These are phyloP conservation scores for Mortierella sp. DNA, from an alignment of 371 early-diverging fungal species.

Conservation along the genomic window DNA sequence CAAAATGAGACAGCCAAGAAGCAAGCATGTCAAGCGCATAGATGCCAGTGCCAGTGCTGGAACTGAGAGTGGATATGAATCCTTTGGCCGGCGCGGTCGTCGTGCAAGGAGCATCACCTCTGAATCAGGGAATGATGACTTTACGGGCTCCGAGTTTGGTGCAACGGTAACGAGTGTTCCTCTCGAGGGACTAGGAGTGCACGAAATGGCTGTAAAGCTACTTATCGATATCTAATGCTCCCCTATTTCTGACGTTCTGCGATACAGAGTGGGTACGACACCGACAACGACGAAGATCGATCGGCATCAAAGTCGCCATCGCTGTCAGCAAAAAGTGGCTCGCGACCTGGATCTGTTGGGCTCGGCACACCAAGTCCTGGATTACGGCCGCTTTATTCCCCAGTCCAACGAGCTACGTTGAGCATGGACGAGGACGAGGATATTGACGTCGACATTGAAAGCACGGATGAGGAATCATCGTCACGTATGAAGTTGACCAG, in stretches of 20 bases:
- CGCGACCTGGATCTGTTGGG: conserved; percentile 26
- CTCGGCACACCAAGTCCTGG: conserved; percentile 44
- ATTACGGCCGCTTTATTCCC: conserved; percentile 21
- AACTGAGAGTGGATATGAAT: conserved; percentile 14
- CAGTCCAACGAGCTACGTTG: conserved; percentile 12
- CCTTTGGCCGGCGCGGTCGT: conserved; percentile 10
- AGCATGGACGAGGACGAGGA: conserved; percentile 58
- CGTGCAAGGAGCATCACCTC: conserved; percentile 45
- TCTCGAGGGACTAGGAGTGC: no score
- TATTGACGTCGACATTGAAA: conserved; percentile 58
- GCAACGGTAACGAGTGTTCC: no score
- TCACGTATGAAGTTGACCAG: conserved; percentile 13
- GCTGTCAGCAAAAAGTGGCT: conserved; percentile 30
- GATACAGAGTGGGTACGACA: conserved; percentile 54
- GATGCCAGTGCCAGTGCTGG: conserved; percentile 33
- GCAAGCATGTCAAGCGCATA: conserved; percentile 39
- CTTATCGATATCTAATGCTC: neutral
- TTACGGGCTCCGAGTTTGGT: conserved; percentile 53
- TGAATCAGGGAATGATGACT: conserved; percentile 50
- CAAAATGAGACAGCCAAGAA: conserved; percentile 26
- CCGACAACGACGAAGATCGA: conserved; percentile 46
- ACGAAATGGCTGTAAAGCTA: neutral
- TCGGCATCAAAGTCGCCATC: conserved; percentile 48
- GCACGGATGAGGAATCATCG: conserved; percentile 39
- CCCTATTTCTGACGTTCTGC: neutral